These are phyloP conservation scores for Arctium lappa DNA, from an alignment of 129 eudicot species.

Conservation along the genomic window DNA sequence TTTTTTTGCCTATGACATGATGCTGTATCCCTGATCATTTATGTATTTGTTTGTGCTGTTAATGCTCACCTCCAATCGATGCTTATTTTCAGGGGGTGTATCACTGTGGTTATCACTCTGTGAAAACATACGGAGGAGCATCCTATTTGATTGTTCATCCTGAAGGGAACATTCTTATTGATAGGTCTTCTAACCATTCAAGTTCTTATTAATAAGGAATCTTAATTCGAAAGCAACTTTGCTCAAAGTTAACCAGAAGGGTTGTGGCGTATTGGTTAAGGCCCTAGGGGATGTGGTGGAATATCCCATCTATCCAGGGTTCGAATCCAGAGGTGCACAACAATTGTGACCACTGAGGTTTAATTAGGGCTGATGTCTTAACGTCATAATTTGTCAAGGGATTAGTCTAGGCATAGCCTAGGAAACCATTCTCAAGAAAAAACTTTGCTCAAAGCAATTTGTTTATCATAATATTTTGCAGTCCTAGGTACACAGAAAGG, in stretches of 20 bases:
- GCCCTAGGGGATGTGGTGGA: no score
- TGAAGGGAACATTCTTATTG: slow-evolving; percentile 69
- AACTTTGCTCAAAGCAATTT: not conserved
- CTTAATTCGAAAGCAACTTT: not conserved
- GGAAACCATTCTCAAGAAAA: no score
- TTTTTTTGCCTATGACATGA: not conserved
- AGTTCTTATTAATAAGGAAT: not conserved
- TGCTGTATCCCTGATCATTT: not conserved
- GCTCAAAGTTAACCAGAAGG: not conserved
- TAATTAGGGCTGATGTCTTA: no score
- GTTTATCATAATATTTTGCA: slow-evolving; percentile 27
- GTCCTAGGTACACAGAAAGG: slow-evolving; percentile 62
- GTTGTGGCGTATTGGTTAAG: no score
- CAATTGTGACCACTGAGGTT: no score
- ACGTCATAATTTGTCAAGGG: no score
- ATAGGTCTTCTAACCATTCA: slow-evolving; percentile 39
- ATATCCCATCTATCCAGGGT: no score
- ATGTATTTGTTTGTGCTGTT: not conserved
- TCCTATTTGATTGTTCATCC: slow-evolving; percentile 69
- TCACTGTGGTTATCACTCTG: slow-evolving; percentile 83
- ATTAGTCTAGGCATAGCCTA: no score
- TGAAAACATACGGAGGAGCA: slow-evolving; percentile 67
- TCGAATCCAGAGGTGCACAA: no score
- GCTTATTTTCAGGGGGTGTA: slow-evolving; percentile 51
- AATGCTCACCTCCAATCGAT: not conserved